A percentile compares a stretch with the other conserved stretches of the same genome.
phyloP scores from a whole-genome alignment of 768 basidiomycete species.

The Kwoniella mangroviensis region DNA sequence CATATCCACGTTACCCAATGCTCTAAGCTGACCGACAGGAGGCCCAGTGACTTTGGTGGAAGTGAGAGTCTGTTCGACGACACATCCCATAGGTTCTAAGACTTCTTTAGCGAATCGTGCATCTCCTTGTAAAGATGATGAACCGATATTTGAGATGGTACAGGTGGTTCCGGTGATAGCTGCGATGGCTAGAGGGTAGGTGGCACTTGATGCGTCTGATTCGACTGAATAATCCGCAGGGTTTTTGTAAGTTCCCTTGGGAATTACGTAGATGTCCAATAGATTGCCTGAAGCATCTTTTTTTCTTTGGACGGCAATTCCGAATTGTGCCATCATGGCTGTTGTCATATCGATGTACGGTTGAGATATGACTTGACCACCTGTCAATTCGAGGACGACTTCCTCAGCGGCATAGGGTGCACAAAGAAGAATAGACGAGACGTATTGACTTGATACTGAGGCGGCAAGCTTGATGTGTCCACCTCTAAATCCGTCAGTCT shows the following conservation, averaged over 20 bases:
- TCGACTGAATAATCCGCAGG: slow-evolving; percentile 87
- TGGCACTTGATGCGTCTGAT: slow-evolving; percentile 87
- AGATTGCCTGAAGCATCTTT: slow-evolving; percentile 67
- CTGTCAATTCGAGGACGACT: slow-evolving; percentile 86
- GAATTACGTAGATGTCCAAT: slow-evolving; percentile 85
- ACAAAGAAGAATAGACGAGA: slow-evolving; percentile 93
- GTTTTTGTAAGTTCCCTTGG: slow-evolving; percentile 73
- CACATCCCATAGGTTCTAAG: slow-evolving; percentile 92
- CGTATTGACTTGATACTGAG: slow-evolving; percentile 96
- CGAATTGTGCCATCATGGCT: slow-evolving; percentile 95
- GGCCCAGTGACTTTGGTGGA: slow-evolving; percentile 93
- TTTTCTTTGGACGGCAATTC: slow-evolving; percentile 73
- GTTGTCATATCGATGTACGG: slow-evolving; percentile 99
- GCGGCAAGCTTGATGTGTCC: slow-evolving; percentile 84
- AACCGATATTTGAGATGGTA: slow-evolving; percentile 90
- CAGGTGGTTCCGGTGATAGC: slow-evolving; percentile 97
- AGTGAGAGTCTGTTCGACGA: slow-evolving; percentile 80
- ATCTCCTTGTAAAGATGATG: slow-evolving; percentile 91
- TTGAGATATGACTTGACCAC: slow-evolving; percentile 95
- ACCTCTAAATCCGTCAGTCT: slow-evolving; percentile 73
- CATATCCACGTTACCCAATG: slow-evolving; percentile 90
- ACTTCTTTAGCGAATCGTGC: slow-evolving; percentile 93
- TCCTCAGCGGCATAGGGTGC: slow-evolving; percentile 86
- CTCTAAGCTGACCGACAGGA: slow-evolving; percentile 75
- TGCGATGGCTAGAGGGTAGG: slow-evolving; percentile 94